Conservation (phyloP, 1,284 basidiomycete species). For the Leccinum pachyderme region DNA sequence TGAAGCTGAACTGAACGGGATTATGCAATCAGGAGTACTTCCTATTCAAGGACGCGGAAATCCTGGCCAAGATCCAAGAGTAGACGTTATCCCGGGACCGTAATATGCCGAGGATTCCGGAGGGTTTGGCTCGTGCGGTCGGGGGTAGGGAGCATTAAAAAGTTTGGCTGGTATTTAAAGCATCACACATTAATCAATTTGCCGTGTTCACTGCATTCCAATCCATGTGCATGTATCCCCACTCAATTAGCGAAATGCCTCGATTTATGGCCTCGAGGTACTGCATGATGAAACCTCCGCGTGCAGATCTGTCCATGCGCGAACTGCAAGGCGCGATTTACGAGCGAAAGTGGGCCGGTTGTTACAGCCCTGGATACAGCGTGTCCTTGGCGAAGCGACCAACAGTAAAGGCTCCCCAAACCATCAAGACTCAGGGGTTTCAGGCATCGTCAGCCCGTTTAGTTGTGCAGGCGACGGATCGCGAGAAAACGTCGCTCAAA, state of each 20-base stretch:
- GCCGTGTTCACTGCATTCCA: slow-evolving; percentile 24
- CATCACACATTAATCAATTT: slow-evolving; percentile 18
- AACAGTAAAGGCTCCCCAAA: background rate
- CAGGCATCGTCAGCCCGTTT: slow-evolving; percentile 20
- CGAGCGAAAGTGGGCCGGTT: background rate
- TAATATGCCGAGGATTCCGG: background rate
- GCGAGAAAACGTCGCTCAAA: slow-evolving; percentile 1
- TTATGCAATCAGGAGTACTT: slow-evolving; percentile 69
- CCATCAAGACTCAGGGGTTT: background rate
- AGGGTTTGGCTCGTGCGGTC: background rate
- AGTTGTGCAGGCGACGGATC: slow-evolving; percentile 19
- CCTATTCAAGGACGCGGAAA: slow-evolving; percentile 94
- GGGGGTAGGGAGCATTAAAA: slow-evolving; percentile 11
- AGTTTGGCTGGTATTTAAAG: slow-evolving; percentile 9
- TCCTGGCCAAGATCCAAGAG: slow-evolving; percentile 96
- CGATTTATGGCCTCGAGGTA: background rate
- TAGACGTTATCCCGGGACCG: slow-evolving; percentile 38
- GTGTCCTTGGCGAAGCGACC: slow-evolving; percentile 1
- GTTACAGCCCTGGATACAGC: slow-evolving; percentile 12
- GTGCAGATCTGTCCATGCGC: slow-evolving; percentile 6
- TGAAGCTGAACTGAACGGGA: slow-evolving; percentile 1
- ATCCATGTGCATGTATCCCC: slow-evolving; percentile 28
- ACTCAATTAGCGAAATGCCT: slow-evolving; percentile 17
- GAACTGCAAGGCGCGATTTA: slow-evolving; percentile 11
- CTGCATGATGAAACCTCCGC: background rate